Percentiles rank a stretch among this genome's conserved stretches.
phyloP scores from a whole-genome alignment of 371 early-diverging fungal species.

The Mortierella sp. region DNA sequence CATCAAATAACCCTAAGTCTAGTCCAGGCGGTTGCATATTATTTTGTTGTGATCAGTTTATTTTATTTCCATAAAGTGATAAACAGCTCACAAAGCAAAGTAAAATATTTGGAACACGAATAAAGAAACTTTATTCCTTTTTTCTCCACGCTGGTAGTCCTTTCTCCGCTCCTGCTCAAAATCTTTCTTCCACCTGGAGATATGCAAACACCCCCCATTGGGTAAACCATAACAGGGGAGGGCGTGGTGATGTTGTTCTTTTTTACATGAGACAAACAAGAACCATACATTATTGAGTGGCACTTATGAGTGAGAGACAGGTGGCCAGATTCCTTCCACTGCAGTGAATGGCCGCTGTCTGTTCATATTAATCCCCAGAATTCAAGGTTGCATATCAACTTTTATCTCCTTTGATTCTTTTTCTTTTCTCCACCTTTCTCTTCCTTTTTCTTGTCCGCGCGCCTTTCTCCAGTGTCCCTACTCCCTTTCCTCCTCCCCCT shows the following conservation, averaged over 20 bases:
- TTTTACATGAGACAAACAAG: not conserved
- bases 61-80: slow-evolving; percentile 7
- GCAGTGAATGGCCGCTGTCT: not conserved
- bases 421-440: slow-evolving; percentile 6
- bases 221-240: not conserved
- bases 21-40: too few species aligned
- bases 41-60: not conserved
- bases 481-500: slow-evolving; percentile 1
- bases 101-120: not conserved
- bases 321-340: not conserved
- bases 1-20: not conserved
- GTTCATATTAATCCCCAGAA: not conserved
- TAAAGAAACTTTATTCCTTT: not conserved
- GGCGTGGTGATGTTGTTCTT: not conserved
- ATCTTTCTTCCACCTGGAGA: not conserved
- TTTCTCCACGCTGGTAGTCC: not conserved
- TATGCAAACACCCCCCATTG: not conserved
- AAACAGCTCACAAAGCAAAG: not conserved
- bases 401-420: not conserved
- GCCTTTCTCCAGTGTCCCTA: not conserved
- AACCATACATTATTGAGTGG: not conserved
- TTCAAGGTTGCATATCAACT: not conserved
- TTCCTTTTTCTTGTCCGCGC: not conserved
- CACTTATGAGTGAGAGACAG: too few species aligned
- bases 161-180: not conserved